phyloP scores from a whole-genome alignment of 495 filamentous ascomycete species.

The Trichoderma gamsii region DNA sequence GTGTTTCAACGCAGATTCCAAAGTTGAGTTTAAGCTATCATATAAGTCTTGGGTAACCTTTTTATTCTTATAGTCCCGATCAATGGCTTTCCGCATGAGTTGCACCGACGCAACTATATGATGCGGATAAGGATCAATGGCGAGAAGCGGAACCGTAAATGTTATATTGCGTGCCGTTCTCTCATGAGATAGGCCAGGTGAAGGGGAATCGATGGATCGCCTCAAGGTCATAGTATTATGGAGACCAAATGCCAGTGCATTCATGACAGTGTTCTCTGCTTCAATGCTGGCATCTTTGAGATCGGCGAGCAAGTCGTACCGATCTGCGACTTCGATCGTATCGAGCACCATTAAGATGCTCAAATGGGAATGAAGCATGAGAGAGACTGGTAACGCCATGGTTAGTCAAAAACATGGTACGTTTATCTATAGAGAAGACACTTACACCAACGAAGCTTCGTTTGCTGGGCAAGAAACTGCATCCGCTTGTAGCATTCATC shows the following conservation, averaged over 20 bases:
- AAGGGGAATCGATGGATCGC: background rate
- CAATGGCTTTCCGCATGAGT: conserved; percentile 9
- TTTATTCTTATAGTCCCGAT: background rate
- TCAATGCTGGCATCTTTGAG: conserved; percentile 8
- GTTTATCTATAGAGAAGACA: background rate
- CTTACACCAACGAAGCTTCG: conserved; percentile 14
- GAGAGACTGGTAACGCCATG: background rate
- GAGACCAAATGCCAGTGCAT: conserved; percentile 9
- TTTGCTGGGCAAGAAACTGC: conserved; percentile 9
- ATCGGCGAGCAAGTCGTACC: background rate
- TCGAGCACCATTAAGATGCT: conserved; percentile 10
- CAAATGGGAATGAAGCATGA: conserved; percentile 14
- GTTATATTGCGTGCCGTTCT: background rate
- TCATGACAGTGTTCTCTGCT: conserved; percentile 15
- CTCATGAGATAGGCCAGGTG: background rate
- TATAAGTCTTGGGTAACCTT: background rate
- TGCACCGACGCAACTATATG: conserved; percentile 7
- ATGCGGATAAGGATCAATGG: conserved; percentile 13
- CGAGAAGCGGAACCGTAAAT: background rate
- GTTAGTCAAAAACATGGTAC: background rate
- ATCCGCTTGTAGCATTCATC: conserved; percentile 11
- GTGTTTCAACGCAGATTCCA: background rate
- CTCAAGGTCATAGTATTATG: background rate
- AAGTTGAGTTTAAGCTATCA: conserved; percentile 2
- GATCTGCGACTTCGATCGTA: conserved; percentile 6